phyloP scores from a whole-genome alignment of 495 filamentous ascomycete species.

The Penicillium goetzii region DNA sequence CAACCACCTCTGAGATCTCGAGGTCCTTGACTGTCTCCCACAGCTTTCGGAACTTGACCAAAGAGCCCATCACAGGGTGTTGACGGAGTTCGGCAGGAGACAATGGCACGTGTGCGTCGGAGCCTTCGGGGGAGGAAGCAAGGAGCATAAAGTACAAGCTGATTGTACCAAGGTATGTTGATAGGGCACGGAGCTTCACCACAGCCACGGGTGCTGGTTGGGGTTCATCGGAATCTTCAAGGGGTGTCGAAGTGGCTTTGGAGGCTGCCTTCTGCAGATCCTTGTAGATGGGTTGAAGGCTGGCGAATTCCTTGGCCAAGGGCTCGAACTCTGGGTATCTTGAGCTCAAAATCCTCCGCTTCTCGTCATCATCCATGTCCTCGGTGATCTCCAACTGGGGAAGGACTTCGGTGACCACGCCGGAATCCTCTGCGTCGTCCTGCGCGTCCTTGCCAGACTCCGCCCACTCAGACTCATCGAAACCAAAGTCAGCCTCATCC shows the following conservation, averaged over 20 bases:
- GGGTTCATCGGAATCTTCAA: slow-evolving; percentile 35
- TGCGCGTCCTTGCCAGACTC: slow-evolving; percentile 46
- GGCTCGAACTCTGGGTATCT: slow-evolving; percentile 92
- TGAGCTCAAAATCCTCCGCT: slow-evolving; percentile 71
- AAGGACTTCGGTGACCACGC: slow-evolving; percentile 77
- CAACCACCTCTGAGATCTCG: slow-evolving; percentile 29
- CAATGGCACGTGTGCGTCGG: slow-evolving; percentile 52
- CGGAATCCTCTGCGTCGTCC: slow-evolving; percentile 44
- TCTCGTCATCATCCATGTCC: slow-evolving; percentile 75
- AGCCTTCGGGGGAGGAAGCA: slow-evolving; percentile 64
- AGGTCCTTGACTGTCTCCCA: slow-evolving; percentile 76
- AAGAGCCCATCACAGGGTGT: slow-evolving; percentile 83
- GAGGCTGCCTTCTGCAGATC: slow-evolving; percentile 58
- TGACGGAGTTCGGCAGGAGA: slow-evolving; percentile 76
- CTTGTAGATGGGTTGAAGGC: slow-evolving; percentile 66
- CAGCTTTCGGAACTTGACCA: slow-evolving; percentile 76
- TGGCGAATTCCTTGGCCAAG: slow-evolving; percentile 76
- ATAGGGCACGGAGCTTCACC: slow-evolving; percentile 73
- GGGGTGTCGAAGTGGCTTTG: slow-evolving; percentile 51
- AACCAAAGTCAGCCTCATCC: slow-evolving; percentile 87
- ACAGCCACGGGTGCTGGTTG: slow-evolving; percentile 55
- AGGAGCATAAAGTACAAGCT: slow-evolving; percentile 93
- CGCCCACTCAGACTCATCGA: slow-evolving; percentile 86
- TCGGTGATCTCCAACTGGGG: slow-evolving; percentile 80
- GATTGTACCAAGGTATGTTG: slow-evolving; percentile 81